Percentiles rank a stretch among this genome's conserved stretches.
Evolutionary conservation across 495 filamentous ascomycete genomes (phyloP).

Genomic region (Aspergillus diversus): DNA sequence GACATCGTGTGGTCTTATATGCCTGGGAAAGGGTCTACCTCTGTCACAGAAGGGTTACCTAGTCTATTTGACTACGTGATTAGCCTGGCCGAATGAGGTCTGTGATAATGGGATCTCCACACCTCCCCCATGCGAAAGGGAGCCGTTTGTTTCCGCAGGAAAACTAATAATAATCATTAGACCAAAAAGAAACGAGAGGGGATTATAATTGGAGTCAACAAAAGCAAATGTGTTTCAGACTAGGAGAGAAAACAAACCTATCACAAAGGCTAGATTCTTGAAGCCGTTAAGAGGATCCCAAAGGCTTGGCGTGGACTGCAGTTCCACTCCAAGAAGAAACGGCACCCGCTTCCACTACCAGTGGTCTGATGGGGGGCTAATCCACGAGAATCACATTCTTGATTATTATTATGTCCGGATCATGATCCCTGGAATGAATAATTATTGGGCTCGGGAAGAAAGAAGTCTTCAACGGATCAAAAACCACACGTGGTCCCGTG

Average conservation of each 20-base stretch:
- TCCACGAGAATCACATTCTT: too few relatives aligned
- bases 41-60: not conserved
- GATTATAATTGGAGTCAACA: not conserved
- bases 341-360: too few relatives aligned
- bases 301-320: not conserved
- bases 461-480: constrained; percentile 1
- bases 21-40: not conserved
- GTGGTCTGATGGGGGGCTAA: too few relatives aligned
- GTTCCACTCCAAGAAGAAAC: too few relatives aligned
- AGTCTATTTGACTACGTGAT: not conserved
- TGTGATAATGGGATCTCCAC: not conserved
- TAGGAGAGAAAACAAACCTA: constrained; percentile 3
- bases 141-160: not conserved
- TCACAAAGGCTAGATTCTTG: not conserved
- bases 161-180: not conserved
- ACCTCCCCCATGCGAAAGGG: not conserved
- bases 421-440: not conserved
- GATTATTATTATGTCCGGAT: too few relatives aligned
- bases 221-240: not conserved
- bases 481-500: constrained; percentile 12
- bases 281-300: constrained; percentile 1
- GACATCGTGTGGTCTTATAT: constrained; percentile 29
- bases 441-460: not conserved
- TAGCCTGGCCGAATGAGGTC: not conserved
- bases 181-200: not conserved